phyloP scores from a whole-genome alignment of 768 basidiomycete species.

The Paxillus rubicundulus region DNA sequence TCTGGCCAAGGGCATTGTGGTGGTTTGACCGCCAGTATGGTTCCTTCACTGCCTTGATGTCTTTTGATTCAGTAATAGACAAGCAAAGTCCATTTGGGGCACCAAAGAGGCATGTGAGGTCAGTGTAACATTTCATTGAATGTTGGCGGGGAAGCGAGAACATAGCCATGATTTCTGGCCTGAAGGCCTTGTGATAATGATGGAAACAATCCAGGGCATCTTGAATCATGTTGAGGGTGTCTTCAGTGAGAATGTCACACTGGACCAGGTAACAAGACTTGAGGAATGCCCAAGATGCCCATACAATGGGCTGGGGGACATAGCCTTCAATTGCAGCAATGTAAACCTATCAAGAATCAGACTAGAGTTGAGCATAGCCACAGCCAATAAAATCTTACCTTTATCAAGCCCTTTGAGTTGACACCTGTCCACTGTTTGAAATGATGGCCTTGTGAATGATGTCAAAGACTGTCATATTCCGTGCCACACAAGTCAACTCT shows the following conservation, averaged over 20 bases:
- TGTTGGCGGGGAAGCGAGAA: slow-evolving; percentile 33
- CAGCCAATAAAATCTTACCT: not conserved
- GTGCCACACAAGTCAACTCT: no score
- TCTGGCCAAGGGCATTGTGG: slow-evolving; percentile 6
- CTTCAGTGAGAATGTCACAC: slow-evolving; percentile 17
- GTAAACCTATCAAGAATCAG: slow-evolving; percentile 15
- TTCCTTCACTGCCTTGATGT: not conserved
- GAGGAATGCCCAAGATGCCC: slow-evolving; percentile 17
- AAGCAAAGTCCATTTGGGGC: slow-evolving; percentile 36
- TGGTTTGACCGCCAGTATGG: slow-evolving; percentile 29
- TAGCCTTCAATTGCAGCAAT: slow-evolving; percentile 23
- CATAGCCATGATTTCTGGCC: not conserved
- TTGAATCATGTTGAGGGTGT: slow-evolving; percentile 17
- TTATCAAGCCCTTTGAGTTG: slow-evolving; percentile 39
- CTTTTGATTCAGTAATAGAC: slow-evolving; percentile 36
- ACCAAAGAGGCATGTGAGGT: slow-evolving; percentile 26
- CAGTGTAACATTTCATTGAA: slow-evolving; percentile 28
- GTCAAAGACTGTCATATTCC: no score
- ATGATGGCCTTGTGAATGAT: slow-evolving; percentile 27
- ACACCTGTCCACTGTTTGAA: slow-evolving; percentile 23
- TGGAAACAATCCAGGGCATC: slow-evolving; percentile 22
- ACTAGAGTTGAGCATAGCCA: no score
- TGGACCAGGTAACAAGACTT: slow-evolving; percentile 36
- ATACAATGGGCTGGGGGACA: slow-evolving; percentile 17
- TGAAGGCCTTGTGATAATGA: slow-evolving; percentile 16